These are phyloP conservation scores for Xanthoceras sorbifolium DNA, from an alignment of 345 rosid species.

Conservation along the genomic window DNA sequence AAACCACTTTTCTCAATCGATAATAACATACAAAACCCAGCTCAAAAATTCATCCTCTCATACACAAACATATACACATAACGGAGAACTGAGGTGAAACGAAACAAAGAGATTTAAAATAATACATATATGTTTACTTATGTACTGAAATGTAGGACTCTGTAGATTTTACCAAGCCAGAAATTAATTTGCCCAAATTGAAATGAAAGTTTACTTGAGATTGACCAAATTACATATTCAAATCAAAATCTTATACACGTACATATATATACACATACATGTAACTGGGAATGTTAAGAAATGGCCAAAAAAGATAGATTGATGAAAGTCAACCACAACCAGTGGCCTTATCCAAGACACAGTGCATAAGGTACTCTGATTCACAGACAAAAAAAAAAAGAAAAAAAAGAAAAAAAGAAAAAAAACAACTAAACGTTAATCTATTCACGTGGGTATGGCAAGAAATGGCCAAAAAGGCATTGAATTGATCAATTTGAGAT, in stretches of 20 bases:
- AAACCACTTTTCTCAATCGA: constrained; percentile 40
- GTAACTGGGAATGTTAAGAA: neutral
- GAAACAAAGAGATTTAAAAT: neutral
- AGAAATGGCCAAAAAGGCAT: neutral
- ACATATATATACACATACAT: no score
- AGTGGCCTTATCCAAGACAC: neutral
- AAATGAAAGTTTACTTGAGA: constrained; percentile 9
- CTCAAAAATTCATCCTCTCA: constrained; percentile 31
- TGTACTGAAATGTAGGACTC: neutral
- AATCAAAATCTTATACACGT: neutral
- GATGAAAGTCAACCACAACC: neutral
- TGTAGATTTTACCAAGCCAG: neutral
- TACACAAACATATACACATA: neutral
- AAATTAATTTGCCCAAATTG: neutral
- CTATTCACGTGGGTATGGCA: neutral
- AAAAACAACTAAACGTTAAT: neutral
- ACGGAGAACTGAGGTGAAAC: neutral
- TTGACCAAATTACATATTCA: neutral
- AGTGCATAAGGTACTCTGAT: neutral
- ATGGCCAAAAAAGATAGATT: neutral
- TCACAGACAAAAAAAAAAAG: neutral
- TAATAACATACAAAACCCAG: constrained; percentile 29
- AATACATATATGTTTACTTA: neutral
- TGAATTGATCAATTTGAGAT: neutral
- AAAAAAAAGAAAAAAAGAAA: neutral